Evolutionary conservation across 306 rosid species (phyloP).

Genomic region (Parietaria judaica): DNA sequence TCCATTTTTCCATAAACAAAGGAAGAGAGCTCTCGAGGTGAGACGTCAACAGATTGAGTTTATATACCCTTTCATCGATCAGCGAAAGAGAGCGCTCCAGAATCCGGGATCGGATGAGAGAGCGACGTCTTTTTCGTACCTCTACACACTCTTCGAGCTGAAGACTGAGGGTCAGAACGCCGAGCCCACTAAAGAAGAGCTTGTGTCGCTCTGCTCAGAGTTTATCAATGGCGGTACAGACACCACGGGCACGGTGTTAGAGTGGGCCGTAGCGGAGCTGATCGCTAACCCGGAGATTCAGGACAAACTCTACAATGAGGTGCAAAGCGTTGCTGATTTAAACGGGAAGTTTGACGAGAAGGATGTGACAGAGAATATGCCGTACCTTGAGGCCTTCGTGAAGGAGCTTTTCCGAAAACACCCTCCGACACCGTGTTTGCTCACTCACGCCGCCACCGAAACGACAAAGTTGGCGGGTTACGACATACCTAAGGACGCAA

Average conservation of each 20-base stretch:
- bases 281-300: constrained; percentile 48
- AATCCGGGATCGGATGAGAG: constrained; percentile 58
- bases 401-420: constrained; percentile 83
- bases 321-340: constrained; percentile 9
- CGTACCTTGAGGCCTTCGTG: constrained; percentile 55
- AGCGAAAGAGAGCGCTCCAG: constrained; percentile 45
- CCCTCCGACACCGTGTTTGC: constrained; percentile 80
- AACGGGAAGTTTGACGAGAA: constrained; percentile 33
- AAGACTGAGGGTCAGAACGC: constrained; percentile 49
- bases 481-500: constrained; percentile 63
- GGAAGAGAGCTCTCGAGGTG: constrained; percentile 53
- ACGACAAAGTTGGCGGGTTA: constrained; percentile 75
- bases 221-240: constrained; percentile 92
- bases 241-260: constrained; percentile 85
- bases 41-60: constrained; percentile 55
- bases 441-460: constrained; percentile 74
- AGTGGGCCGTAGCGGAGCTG: constrained; percentile 75
- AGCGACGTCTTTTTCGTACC: constrained; percentile 79
- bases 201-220: constrained; percentile 72
- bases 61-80: constrained; percentile 49
- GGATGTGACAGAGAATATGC: constrained; percentile 67
- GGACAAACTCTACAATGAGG: constrained; percentile 35
- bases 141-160: constrained; percentile 76
- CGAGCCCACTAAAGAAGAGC: constrained; percentile 43
- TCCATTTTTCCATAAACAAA: constrained; percentile 75